Evolutionary conservation across 2,329 filamentous ascomycete species (phyloP).

Genomic region (Torrubiella hemipterigena): DNA sequence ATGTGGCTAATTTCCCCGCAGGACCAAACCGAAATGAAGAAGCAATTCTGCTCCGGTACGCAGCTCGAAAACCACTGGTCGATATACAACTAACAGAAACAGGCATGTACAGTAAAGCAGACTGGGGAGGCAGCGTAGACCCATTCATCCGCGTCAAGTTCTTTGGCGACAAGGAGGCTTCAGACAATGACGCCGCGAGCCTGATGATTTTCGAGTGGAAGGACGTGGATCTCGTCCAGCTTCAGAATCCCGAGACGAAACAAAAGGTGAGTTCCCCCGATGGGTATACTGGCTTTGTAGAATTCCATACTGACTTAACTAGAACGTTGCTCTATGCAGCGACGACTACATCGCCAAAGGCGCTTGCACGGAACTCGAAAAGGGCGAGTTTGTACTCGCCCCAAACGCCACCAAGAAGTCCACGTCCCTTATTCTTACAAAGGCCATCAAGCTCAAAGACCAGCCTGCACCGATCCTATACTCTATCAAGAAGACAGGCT

Average conservation of each 20-base stretch:
- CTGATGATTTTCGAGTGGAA: constrained; percentile 90
- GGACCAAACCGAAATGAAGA: constrained; percentile 65
- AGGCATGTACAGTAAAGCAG: constrained; percentile 87
- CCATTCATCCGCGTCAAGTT: constrained; percentile 86
- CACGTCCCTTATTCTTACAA: constrained; percentile 60
- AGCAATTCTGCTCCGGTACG: constrained; percentile 64
- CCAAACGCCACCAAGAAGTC: constrained; percentile 63
- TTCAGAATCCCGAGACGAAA: constrained; percentile 42
- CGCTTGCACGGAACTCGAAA: constrained; percentile 63
- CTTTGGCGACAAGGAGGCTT: constrained; percentile 38
- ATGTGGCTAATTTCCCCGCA: constrained; percentile 19
- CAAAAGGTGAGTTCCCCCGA: no score
- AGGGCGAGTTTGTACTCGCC: constrained; percentile 74
- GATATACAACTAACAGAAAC: no score
- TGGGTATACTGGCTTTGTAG: no score
- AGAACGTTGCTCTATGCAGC: constrained; percentile 57
- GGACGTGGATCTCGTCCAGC: constrained; percentile 69
- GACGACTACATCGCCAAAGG: constrained; percentile 54
- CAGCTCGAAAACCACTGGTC: neutral
- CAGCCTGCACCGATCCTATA: constrained; percentile 69
- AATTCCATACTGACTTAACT: neutral
- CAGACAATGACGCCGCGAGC: constrained; percentile 66
- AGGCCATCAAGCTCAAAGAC: constrained; percentile 71
- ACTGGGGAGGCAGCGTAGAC: constrained; percentile 80
- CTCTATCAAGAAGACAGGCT: constrained; percentile 77